Percentiles rank a stretch among this genome's conserved stretches.
Evolutionary conservation across 202 grass and related monocot species (phyloP).

Genomic region (Carex sylvatica): DNA sequence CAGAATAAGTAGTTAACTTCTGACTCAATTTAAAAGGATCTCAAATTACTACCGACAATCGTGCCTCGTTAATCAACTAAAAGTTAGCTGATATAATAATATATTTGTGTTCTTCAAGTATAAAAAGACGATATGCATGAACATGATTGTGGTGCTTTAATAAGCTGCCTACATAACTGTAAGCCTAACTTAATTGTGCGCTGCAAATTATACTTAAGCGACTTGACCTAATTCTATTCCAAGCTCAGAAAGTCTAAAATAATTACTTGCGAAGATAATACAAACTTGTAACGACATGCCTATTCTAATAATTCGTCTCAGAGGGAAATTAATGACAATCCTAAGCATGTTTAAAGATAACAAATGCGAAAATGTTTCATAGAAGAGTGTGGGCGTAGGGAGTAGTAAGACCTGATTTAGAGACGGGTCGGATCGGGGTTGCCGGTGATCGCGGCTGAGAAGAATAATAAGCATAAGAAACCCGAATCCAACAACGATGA

Average conservation of each 20-base stretch:
- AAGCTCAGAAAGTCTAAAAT: not conserved
- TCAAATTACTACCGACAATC: not conserved
- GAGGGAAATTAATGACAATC: not conserved
- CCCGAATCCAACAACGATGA: not conserved
- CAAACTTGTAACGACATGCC: not conserved
- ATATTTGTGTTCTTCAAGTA: not conserved
- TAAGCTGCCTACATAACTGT: not conserved
- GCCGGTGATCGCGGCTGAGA: slow-evolving; percentile 5
- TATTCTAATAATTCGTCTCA: not conserved
- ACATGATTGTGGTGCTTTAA: not conserved
- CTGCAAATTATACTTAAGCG: not conserved
- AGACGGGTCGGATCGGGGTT: slow-evolving; percentile 15
- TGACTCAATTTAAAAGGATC: not conserved
- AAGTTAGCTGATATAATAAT: not conserved
- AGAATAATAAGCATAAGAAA: slow-evolving; percentile 18
- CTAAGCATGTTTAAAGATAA: not conserved
- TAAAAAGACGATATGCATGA: not conserved
- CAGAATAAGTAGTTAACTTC: not conserved
- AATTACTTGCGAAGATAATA: not conserved
- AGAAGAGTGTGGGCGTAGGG: not conserved
- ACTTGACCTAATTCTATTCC: not conserved
- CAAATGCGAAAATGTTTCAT: not conserved
- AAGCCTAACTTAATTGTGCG: not conserved
- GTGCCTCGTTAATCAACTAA: not conserved
- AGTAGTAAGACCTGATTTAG: slow-evolving; percentile 12